Conservation (phyloP, 2,329 filamentous ascomycete genomes). For the Aaosphaeria pasadenensis region DNA sequence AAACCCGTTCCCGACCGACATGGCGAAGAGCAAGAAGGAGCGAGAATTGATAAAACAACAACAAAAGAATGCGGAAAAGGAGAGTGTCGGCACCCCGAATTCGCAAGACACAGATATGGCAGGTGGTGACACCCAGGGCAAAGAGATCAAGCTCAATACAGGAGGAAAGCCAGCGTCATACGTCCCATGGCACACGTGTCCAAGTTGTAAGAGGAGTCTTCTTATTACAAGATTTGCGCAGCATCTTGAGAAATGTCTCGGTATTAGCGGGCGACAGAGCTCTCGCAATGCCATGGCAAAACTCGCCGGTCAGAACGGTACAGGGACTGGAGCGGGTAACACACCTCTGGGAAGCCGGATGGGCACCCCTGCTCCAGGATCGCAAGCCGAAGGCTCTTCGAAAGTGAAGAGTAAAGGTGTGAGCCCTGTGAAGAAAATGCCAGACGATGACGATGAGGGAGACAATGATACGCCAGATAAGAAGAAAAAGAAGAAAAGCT, state of each 20-base stretch:
- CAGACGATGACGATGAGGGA: conserved; percentile 28
- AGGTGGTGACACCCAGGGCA: conserved; percentile 24
- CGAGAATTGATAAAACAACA: conserved; percentile 53
- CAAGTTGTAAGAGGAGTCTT: conserved; percentile 59
- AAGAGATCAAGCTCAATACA: conserved; percentile 48
- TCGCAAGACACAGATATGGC: conserved; percentile 42
- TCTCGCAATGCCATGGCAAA: conserved; percentile 50
- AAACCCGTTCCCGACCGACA: conserved; percentile 73
- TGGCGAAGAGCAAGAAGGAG: conserved; percentile 74
- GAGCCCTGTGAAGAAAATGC: conserved; percentile 30
- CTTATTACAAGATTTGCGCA: conserved; percentile 60
- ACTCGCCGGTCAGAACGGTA: conserved; percentile 35
- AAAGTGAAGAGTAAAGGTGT: conserved; percentile 31
- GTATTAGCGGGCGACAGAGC: conserved; percentile 53
- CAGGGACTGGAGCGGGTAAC: conserved; percentile 36
- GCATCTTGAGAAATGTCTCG: conserved; percentile 60
- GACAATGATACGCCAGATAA: conserved; percentile 44
- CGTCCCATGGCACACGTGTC: conserved; percentile 56
- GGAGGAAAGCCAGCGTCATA: conserved; percentile 46
- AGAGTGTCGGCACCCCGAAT: conserved; percentile 44
- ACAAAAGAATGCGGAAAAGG: conserved; percentile 41
- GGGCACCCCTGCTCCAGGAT: conserved; percentile 41
- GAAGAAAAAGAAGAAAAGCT: conserved; percentile 49
- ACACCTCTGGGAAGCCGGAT: conserved; percentile 42
- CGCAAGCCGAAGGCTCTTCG: conserved; percentile 19